These are phyloP conservation scores for Penicillium nucicola DNA, from an alignment of 495 filamentous ascomycete genomes.

Conservation along the genomic window DNA sequence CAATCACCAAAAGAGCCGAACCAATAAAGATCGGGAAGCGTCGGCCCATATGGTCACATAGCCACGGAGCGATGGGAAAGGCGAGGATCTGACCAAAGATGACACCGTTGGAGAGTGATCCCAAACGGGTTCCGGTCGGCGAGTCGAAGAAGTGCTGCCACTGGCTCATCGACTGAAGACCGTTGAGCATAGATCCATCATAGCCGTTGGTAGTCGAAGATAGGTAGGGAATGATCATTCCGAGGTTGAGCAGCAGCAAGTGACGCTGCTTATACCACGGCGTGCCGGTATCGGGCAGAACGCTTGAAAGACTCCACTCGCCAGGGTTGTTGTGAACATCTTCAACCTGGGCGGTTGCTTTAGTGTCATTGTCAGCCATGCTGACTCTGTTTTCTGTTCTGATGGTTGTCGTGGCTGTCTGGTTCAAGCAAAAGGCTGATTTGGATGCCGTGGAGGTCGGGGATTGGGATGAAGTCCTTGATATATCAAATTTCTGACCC, in stretches of 20 bases:
- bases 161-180: conserved; percentile 21
- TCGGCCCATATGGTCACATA: conserved; percentile 20
- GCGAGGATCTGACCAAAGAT: conserved; percentile 23
- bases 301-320: conserved; percentile 5
- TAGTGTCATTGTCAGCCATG: neutral
- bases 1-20: conserved; percentile 18
- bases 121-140: conserved; percentile 18
- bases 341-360: neutral
- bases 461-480: neutral
- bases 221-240: conserved; percentile 11
- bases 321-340: neutral
- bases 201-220: conserved; percentile 19
- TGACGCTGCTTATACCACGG: conserved; percentile 12
- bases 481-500: neutral
- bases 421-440: too few relatives aligned
- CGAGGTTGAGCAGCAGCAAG: conserved; percentile 9
- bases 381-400: neutral
- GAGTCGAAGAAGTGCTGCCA: conserved; percentile 21
- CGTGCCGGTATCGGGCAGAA: conserved; percentile 5
- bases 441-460: too few relatives aligned
- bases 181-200: conserved; percentile 31
- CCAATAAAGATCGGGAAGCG: conserved; percentile 18
- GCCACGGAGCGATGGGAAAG: conserved; percentile 14
- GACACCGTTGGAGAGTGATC: conserved; percentile 17
- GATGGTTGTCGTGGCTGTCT: too few relatives aligned